Conservation (phyloP, 2,329 filamentous ascomycete genomes). For the Daldinia sp. region DNA sequence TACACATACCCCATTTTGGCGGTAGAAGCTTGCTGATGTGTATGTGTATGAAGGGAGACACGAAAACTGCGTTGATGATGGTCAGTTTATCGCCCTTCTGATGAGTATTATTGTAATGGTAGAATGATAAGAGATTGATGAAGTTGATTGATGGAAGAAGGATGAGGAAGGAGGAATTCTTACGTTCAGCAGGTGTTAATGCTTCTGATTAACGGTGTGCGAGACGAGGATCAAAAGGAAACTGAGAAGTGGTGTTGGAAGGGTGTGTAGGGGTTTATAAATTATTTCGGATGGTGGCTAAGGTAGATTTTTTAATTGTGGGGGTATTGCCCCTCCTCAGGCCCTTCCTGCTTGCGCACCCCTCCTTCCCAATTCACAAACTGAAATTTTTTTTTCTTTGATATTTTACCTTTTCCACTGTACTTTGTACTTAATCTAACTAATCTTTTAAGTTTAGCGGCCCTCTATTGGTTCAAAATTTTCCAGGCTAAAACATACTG, state of each 20-base stretch:
- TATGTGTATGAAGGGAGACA: constrained; percentile 23
- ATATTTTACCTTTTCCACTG: constrained; percentile 19
- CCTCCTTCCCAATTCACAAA: constrained; percentile 37
- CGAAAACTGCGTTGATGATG: constrained; percentile 16
- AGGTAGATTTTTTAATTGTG: constrained; percentile 33
- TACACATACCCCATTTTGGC: constrained; percentile 51
- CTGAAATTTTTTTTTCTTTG: constrained; percentile 26
- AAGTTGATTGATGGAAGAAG: constrained; percentile 5
- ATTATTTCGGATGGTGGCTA: constrained; percentile 32
- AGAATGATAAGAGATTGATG: background rate
- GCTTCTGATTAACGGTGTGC: constrained; percentile 52
- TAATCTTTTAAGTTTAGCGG: background rate
- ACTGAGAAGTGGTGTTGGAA: constrained; percentile 38
- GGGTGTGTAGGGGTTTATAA: constrained; percentile 37
- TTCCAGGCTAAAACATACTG: constrained; percentile 25
- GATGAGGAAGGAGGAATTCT: constrained; percentile 11
- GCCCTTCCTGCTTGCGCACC: constrained; percentile 30
- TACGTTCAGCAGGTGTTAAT: constrained; percentile 45
- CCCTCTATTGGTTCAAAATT: constrained; percentile 24
- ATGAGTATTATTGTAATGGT: background rate
- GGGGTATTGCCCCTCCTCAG: constrained; percentile 34
- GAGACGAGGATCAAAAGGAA: constrained; percentile 48
- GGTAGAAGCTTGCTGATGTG: constrained; percentile 34
- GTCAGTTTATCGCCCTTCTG: constrained; percentile 10
- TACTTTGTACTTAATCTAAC: constrained; percentile 14